Evolutionary conservation across 352 stramenopile genomes (phyloP).

Genomic region (Pythium aristosporum): DNA sequence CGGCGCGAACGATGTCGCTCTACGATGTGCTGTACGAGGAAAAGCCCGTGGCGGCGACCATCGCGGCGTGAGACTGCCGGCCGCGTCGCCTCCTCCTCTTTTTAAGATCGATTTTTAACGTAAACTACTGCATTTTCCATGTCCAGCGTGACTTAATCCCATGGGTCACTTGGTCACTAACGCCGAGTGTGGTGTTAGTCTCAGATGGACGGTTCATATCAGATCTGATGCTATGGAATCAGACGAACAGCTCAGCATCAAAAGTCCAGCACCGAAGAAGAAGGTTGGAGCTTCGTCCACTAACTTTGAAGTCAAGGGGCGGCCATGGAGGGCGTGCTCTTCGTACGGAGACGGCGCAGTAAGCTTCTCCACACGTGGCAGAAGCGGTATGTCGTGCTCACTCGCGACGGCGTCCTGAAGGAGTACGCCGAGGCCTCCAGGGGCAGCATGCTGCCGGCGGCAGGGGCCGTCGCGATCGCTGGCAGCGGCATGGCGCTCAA

Average conservation of each 20-base stretch:
- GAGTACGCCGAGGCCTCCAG: constrained; percentile 46
- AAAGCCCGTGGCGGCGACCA: constrained; percentile 16
- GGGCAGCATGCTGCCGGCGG: background rate
- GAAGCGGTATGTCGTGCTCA: constrained; percentile 70
- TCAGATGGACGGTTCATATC: constrained; percentile 5
- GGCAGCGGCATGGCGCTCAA: constrained; percentile 50
- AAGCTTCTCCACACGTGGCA: constrained; percentile 67
- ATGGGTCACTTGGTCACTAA: background rate
- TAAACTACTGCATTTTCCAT: constrained; percentile 10
- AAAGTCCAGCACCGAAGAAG: background rate
- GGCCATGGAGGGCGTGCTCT: constrained; percentile 61
- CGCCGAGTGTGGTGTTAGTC: background rate
- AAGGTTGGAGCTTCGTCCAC: background rate
- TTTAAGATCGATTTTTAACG: background rate
- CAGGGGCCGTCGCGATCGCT: constrained; percentile 16
- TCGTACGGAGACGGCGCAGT: constrained; percentile 41
- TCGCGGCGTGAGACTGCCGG: constrained; percentile 10
- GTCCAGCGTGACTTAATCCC: background rate
- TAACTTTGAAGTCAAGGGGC: background rate
- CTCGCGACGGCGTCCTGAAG: constrained; percentile 38
- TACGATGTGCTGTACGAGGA: constrained; percentile 24
- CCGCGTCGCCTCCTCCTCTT: background rate
- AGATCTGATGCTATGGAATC: constrained; percentile 27
- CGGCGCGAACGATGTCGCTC: constrained; percentile 15
- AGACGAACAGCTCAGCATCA: constrained; percentile 9